These are phyloP conservation scores for Paecilomyces fulvus DNA, from an alignment of 2,329 filamentous ascomycete genomes.

Conservation along the genomic window DNA sequence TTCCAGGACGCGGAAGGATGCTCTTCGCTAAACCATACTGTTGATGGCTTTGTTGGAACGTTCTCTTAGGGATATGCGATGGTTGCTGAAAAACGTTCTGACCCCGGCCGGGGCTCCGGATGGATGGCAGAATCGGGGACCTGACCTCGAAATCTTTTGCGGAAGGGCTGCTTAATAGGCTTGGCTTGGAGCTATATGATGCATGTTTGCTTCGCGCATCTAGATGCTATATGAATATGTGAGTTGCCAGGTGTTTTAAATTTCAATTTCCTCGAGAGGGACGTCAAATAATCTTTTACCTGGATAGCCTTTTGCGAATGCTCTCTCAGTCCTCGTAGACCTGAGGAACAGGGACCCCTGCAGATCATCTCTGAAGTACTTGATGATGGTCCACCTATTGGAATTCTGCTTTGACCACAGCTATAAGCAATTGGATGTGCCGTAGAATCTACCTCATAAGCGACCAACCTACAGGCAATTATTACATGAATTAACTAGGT, in stretches of 20 bases:
- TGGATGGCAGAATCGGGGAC: neutral
- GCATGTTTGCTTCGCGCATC: slow-evolving; percentile 16
- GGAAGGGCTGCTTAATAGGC: neutral
- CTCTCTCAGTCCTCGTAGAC: neutral
- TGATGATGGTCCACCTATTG: neutral
- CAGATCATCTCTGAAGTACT: neutral
- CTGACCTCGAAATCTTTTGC: neutral
- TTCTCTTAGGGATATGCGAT: neutral
- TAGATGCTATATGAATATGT: neutral
- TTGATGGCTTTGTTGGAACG: slow-evolving; percentile 7
- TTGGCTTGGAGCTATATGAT: neutral
- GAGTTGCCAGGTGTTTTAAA: neutral
- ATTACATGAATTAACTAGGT: neutral
- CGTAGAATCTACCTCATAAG: neutral
- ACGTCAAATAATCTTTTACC: neutral
- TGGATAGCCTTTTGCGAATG: neutral
- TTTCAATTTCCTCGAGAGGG: neutral
- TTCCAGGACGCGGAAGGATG: slow-evolving; percentile 26
- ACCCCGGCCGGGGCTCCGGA: neutral
- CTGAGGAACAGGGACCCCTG: neutral
- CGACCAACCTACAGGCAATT: neutral
- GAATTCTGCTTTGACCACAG: neutral
- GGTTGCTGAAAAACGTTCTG: neutral
- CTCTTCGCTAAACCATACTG: slow-evolving; percentile 15
- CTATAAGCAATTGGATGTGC: slow-evolving; percentile 1